phyloP scores from a whole-genome alignment of 202 grass and related monocot genomes.

The Dendrocalamus latiflorus region DNA sequence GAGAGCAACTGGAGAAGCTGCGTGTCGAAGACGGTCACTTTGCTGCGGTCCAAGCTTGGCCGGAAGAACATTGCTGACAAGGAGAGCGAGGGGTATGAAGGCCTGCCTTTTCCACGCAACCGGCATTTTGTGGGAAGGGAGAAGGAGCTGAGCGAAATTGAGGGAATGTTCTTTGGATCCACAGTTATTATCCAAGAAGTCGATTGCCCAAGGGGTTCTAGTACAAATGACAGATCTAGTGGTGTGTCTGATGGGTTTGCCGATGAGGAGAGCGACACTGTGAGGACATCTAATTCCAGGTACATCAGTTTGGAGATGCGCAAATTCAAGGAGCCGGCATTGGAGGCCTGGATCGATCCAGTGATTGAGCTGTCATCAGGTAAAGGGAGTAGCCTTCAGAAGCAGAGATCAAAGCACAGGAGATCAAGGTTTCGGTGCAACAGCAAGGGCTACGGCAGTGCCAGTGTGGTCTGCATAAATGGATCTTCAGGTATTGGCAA shows the following conservation, averaged over 20 bases:
- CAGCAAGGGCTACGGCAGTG: constrained; percentile 45
- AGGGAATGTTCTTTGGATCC: constrained; percentile 72
- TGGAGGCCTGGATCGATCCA: constrained; percentile 96
- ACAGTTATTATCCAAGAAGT: constrained; percentile 62
- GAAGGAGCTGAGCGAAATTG: constrained; percentile 88
- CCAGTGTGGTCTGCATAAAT: constrained; percentile 65
- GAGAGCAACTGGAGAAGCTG: constrained; percentile 84
- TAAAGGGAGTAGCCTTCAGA: constrained; percentile 71
- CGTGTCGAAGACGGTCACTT: constrained; percentile 45
- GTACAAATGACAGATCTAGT: constrained; percentile 54
- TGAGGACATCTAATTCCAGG: constrained; percentile 58
- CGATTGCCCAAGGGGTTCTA: constrained; percentile 49
- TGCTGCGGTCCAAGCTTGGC: constrained; percentile 78
- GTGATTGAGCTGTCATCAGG: constrained; percentile 64
- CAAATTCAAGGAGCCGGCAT: constrained; percentile 89
- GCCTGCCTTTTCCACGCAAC: constrained; percentile 72
- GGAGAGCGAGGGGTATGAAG: constrained; percentile 50
- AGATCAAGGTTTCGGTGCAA: constrained; percentile 61
- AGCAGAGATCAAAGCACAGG: constrained; percentile 73
- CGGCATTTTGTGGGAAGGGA: constrained; percentile 88
- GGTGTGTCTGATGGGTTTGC: constrained; percentile 84
- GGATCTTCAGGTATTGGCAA: constrained; percentile 85
- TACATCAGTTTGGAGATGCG: constrained; percentile 86
- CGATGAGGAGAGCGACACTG: constrained; percentile 77
- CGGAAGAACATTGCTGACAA: constrained; percentile 72